Evolutionary conservation across 306 rosid genomes (phyloP).

Genomic region (Glycine tomentella): DNA sequence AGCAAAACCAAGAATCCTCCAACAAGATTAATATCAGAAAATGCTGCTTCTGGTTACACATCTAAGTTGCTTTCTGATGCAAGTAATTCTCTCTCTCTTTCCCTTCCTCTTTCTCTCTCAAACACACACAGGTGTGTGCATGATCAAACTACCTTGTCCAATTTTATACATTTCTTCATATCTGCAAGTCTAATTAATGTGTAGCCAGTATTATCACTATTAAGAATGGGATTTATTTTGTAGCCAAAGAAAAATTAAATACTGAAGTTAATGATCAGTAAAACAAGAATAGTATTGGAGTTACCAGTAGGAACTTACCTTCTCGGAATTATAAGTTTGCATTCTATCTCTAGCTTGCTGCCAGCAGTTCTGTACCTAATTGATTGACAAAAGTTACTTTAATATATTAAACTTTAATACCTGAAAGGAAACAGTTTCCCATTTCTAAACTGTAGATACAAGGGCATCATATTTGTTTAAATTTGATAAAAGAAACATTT

Average conservation of each 20-base stretch:
- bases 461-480: too few species aligned
- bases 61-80: constrained; percentile 86
- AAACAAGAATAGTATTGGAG: too few species aligned
- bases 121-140: too few species aligned
- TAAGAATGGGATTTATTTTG: not conserved
- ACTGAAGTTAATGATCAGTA: too few species aligned
- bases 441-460: too few species aligned
- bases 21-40: constrained; percentile 70
- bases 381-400: constrained; percentile 1
- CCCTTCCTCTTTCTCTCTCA: not conserved
- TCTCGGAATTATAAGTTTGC: not conserved
- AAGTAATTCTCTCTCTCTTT: constrained; percentile 61
- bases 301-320: not conserved
- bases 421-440: too few species aligned
- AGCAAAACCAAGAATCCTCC: constrained; percentile 64
- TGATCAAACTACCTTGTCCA: too few species aligned
- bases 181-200: not conserved
- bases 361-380: not conserved
- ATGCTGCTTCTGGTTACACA: constrained; percentile 78
- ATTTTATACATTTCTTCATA: constrained; percentile 15
- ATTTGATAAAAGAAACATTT: too few species aligned
- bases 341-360: not conserved
- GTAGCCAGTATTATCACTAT: not conserved
- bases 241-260: not conserved
- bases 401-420: not conserved